Percentiles rank a stretch among this genome's conserved stretches.
phyloP scores from a whole-genome alignment of 805 yeast genomes.

The Pichia eremophila region DNA sequence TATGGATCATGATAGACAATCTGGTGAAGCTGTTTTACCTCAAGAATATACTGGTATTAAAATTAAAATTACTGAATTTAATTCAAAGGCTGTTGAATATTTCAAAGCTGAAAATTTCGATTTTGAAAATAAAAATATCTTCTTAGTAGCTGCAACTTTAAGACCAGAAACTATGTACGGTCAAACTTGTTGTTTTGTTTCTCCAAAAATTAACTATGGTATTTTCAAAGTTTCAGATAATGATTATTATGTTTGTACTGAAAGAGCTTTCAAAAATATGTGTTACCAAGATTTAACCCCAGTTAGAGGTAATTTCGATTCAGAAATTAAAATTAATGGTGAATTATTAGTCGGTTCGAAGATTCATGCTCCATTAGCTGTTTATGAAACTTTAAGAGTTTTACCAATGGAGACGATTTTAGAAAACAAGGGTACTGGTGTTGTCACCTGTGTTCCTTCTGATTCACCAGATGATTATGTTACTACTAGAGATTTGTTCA shows the following conservation, averaged over 20 bases:
- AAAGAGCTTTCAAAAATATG: constrained; percentile 97
- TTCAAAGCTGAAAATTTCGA: constrained; percentile 42
- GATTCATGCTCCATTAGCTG: constrained; percentile 77
- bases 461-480: constrained; percentile 96
- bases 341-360: constrained; percentile 72
- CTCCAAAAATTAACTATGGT: constrained; percentile 91
- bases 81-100: constrained; percentile 45
- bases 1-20: constrained; percentile 96
- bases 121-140: constrained; percentile 51
- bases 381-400: constrained; percentile 60
- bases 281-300: constrained; percentile 90
- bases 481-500: constrained; percentile 72
- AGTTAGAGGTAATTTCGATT: constrained; percentile 63
- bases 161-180: constrained; percentile 99
- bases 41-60: constrained; percentile 94
- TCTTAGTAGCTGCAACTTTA: constrained; percentile 89
- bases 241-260: constrained; percentile 76
- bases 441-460: constrained; percentile 97
- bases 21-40: constrained; percentile 95
- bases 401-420: constrained; percentile 97
- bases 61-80: constrained; percentile 58
- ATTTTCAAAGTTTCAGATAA: constrained; percentile 74
- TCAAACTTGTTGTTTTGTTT: constrained; percentile 95
- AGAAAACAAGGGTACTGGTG: constrained; percentile 96
- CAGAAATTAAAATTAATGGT: constrained; percentile 59